phyloP scores from a whole-genome alignment of 2,329 filamentous ascomycete genomes.

The Pseudocercospora cruenta region DNA sequence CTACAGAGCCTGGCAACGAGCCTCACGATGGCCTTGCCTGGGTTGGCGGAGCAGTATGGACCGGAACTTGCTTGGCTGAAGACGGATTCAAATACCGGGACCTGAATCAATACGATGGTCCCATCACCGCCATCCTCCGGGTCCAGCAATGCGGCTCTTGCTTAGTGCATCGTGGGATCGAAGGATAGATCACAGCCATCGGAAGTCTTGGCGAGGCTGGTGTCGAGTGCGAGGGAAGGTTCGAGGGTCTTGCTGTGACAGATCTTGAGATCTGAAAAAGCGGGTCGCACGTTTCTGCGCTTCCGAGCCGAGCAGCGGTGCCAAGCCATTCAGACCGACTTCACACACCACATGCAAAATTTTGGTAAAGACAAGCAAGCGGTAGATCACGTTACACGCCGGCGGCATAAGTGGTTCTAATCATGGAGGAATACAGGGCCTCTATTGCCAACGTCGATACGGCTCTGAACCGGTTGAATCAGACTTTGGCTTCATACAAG shows the following conservation, averaged over 20 bases:
- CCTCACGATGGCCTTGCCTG: not conserved
- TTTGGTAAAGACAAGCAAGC: not conserved
- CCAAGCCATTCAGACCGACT: conserved; percentile 3
- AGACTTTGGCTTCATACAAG: conserved; percentile 37
- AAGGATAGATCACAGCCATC: conserved; percentile 16
- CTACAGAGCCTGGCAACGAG: too few relatives aligned
- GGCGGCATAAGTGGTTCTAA: conserved; percentile 1
- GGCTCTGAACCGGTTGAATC: conserved; percentile 36
- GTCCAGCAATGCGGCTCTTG: not conserved
- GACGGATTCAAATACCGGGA: not conserved
- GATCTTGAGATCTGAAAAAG: not conserved
- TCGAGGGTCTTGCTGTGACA: not conserved
- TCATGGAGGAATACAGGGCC: conserved; percentile 36
- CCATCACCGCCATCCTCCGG: not conserved
- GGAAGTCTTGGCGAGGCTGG: conserved; percentile 1
- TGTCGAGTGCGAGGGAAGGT: not conserved
- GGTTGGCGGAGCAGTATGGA: not conserved
- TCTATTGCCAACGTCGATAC: conserved; percentile 37
- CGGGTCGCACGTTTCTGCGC: too few relatives aligned
- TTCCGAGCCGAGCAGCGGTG: not conserved
- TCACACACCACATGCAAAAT: not conserved
- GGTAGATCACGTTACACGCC: not conserved
- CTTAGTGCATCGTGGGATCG: conserved; percentile 21
- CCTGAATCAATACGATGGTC: not conserved
- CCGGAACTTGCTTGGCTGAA: too few relatives aligned